phyloP scores from a whole-genome alignment of 2,329 filamentous ascomycete species.

The Venturia pyrina region DNA sequence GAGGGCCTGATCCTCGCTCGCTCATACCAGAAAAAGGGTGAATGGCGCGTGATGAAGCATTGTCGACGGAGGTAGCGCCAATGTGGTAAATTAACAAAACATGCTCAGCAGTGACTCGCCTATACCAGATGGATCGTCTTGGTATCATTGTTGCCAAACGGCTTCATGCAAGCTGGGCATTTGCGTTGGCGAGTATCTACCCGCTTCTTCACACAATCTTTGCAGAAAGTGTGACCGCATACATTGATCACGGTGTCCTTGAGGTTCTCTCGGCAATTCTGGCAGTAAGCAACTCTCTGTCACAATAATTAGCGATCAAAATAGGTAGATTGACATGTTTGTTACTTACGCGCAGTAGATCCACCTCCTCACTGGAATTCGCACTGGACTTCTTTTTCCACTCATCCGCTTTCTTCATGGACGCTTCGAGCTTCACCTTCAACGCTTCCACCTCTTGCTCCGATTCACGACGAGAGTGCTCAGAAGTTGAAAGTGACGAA shows the following conservation, averaged over 20 bases:
- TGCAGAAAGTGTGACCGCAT: slow-evolving; percentile 92
- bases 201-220: slow-evolving; percentile 78
- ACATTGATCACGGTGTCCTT: slow-evolving; percentile 91
- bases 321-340: slow-evolving; percentile 14
- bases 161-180: slow-evolving; percentile 85
- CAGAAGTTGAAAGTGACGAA: slow-evolving; percentile 53
- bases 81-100: background rate
- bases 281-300: slow-evolving; percentile 72
- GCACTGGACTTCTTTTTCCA: slow-evolving; percentile 77
- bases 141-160: slow-evolving; percentile 79
- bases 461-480: slow-evolving; percentile 48
- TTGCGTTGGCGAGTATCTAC: slow-evolving; percentile 86
- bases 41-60: background rate
- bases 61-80: background rate
- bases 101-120: background rate
- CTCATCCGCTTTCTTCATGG: slow-evolving; percentile 71
- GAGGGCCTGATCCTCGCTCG: background rate
- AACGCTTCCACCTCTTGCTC: slow-evolving; percentile 70
- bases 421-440: slow-evolving; percentile 65
- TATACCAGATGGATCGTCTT: slow-evolving; percentile 1
- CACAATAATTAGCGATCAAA: slow-evolving; percentile 24
- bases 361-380: slow-evolving; percentile 73
- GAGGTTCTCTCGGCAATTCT: slow-evolving; percentile 84
- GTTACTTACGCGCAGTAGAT: slow-evolving; percentile 72
- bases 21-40: background rate